Base-by-base conservation (phyloP, 495 filamentous ascomycete genomes). In the Tuber calosporum region DNA sequence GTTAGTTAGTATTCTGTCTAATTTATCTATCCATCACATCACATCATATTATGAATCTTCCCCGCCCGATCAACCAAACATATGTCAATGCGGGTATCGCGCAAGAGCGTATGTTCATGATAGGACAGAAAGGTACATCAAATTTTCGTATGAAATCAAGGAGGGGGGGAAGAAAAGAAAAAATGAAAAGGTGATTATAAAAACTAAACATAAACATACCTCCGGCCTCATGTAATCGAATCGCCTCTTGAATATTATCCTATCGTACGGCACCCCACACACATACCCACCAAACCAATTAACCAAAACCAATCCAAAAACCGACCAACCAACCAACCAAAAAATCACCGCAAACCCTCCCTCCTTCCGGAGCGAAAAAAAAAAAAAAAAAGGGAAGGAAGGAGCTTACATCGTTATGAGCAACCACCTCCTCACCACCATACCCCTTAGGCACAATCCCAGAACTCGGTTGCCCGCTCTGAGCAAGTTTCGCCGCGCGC, bases 221-320 rank as follows among this genome's bases (percentile, higher is more conserved):
- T 71, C 95, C 94, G 41, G 84, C 85, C 82, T 99, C 95, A 82
- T 99, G 95, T 72, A 98, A 86, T 79, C 90, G 86, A 83, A 99
- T 98, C n/a, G 96, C 95, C 83, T 95, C 90, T 83, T 97, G 93
- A 72, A 99, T 97, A 84, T 92, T 90, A 41, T 90, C 87, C 86
- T 97, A 87, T 68, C 69, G 39, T 62, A 62, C n/a, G n/a, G n/a
- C n/a, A n/a, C 53, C 53, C 53, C 53, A 34, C 48, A 30, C 48
- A n/a, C 48, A 58, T 11, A 26, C 30, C 3, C 53, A 34, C 30
- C 26, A 26, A 62, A 62, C 30, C 53, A 58, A 58, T 58, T 58
- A 58, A 58, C 48, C 8, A 58, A 45, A 45, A 45, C 43, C 43
- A 53, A 53, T 53, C 48, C 45, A 53, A 62, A 62, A 62, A 62